A percentile compares a stretch with the other conserved stretches of the same genome.
These are phyloP conservation scores for Daldinia grandis DNA, from an alignment of 495 filamentous ascomycete genomes.

Conservation along the genomic window DNA sequence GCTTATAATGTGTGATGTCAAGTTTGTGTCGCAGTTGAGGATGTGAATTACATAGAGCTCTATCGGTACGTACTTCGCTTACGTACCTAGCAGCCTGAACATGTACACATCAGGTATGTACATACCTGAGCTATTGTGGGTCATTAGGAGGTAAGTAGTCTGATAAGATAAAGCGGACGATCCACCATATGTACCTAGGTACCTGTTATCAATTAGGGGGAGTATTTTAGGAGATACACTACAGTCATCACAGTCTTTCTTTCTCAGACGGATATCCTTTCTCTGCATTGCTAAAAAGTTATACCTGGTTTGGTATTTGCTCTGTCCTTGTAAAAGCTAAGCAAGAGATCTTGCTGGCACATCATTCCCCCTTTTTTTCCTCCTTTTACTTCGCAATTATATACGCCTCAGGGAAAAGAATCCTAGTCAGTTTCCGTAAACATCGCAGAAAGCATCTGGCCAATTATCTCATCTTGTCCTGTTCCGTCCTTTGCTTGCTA, in stretches of 20 bases:
- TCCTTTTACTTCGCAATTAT: constrained; percentile 12
- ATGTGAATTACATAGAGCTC: not conserved
- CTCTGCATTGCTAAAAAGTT: not conserved
- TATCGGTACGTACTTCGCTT: constrained; percentile 23
- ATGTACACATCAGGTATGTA: not conserved
- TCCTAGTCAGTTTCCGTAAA: constrained; percentile 13
- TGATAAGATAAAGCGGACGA: constrained; percentile 29
- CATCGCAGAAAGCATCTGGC: constrained; percentile 25
- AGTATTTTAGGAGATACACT: not conserved
- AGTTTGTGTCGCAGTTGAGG: constrained; percentile 7
- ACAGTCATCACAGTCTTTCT: not conserved
- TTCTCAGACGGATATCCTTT: not conserved
- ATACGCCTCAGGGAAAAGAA: constrained; percentile 13
- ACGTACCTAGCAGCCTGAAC: constrained; percentile 6
- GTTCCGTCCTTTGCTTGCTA: constrained; percentile 1
- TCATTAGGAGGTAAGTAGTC: no score
- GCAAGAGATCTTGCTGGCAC: constrained; percentile 19
- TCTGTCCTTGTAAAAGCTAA: not conserved
- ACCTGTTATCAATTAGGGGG: constrained; percentile 1
- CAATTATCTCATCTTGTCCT: constrained; percentile 9
- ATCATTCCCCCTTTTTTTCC: not conserved
- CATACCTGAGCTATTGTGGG: constrained; percentile 17
- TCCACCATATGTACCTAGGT: no score
- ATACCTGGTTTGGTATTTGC: not conserved
- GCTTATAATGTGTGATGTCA: constrained; percentile 12